These are phyloP conservation scores for Corymbia citriodora DNA, from an alignment of 441 rosid genomes.

Conservation along the genomic window DNA sequence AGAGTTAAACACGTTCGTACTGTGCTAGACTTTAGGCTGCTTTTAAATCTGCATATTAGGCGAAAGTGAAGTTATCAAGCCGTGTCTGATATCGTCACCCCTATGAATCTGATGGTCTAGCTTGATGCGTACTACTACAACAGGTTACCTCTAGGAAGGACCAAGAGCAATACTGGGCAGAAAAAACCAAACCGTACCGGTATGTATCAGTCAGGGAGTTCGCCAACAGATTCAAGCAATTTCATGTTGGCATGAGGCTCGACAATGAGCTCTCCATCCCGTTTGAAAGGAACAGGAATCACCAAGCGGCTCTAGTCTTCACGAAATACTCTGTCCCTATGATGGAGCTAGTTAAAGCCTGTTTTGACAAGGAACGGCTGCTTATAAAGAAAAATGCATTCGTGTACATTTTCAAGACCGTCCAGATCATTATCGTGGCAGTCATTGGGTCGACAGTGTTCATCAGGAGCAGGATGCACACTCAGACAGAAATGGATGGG, in stretches of 20 bases:
- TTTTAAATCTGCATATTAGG: not conserved
- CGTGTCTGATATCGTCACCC: not conserved
- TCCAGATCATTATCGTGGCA: conserved; percentile 58
- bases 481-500: conserved; percentile 39
- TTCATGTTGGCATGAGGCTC: conserved; percentile 51
- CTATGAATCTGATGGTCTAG: not conserved
- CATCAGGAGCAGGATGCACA: conserved; percentile 43
- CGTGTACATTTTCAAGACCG: conserved; percentile 52
- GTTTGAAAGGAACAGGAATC: conserved; percentile 46
- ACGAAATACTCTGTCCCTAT: conserved; percentile 44
- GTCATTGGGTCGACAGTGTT: conserved; percentile 52
- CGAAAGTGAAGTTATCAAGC: not conserved
- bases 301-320: conserved; percentile 64
- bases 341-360: conserved; percentile 55
- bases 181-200: conserved; percentile 41
- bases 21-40: not conserved
- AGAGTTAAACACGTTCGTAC: not conserved
- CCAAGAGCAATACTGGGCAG: conserved; percentile 83
- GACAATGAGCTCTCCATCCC: conserved; percentile 53
- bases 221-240: conserved; percentile 46
- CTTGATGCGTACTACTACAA: not conserved
- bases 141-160: conserved; percentile 91
- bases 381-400: conserved; percentile 62
- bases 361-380: conserved; percentile 77
- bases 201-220: conserved; percentile 62